Conservation (phyloP, 768 basidiomycete genomes). For the Rubroboletus satanas region DNA sequence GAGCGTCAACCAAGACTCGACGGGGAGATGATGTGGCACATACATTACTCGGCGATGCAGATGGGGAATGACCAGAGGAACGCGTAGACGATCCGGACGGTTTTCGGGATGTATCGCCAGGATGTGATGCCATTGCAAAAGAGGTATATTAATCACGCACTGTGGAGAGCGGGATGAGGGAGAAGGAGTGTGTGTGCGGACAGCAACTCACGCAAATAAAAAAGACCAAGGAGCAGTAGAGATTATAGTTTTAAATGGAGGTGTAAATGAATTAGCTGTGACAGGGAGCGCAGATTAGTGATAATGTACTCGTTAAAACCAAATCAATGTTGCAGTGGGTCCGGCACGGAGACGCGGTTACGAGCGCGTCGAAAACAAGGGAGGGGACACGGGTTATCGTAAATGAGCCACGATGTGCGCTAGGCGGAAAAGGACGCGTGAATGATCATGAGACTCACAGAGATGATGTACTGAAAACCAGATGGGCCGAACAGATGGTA, state of each 20-base stretch:
- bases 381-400: slow-evolving; percentile 26
- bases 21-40: slow-evolving; percentile 16
- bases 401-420: slow-evolving; percentile 31
- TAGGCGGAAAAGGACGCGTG: slow-evolving; percentile 29
- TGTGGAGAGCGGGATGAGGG: slow-evolving; percentile 18
- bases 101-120: slow-evolving; percentile 53
- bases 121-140: slow-evolving; percentile 32
- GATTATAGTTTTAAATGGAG: slow-evolving; percentile 33
- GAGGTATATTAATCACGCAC: slow-evolving; percentile 30
- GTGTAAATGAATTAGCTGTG: slow-evolving; percentile 36
- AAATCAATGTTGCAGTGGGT: slow-evolving; percentile 8
- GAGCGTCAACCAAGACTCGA: slow-evolving; percentile 7
- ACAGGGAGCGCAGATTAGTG: slow-evolving; percentile 23
- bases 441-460: slow-evolving; percentile 27
- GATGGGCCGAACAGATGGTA: slow-evolving; percentile 14
- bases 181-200: slow-evolving; percentile 5
- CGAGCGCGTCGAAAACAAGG: slow-evolving; percentile 27
- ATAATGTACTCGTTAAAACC: slow-evolving; percentile 22
- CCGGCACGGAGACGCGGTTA: slow-evolving; percentile 33
- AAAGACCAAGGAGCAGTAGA: slow-evolving; percentile 23
- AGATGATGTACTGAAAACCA: slow-evolving; percentile 30
- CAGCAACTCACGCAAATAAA: slow-evolving; percentile 28
- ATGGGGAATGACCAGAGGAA: slow-evolving; percentile 60
- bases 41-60: slow-evolving; percentile 58
- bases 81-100: slow-evolving; percentile 68